Conservation (phyloP, 768 basidiomycete genomes). For the Lentinula detonsa region DNA sequence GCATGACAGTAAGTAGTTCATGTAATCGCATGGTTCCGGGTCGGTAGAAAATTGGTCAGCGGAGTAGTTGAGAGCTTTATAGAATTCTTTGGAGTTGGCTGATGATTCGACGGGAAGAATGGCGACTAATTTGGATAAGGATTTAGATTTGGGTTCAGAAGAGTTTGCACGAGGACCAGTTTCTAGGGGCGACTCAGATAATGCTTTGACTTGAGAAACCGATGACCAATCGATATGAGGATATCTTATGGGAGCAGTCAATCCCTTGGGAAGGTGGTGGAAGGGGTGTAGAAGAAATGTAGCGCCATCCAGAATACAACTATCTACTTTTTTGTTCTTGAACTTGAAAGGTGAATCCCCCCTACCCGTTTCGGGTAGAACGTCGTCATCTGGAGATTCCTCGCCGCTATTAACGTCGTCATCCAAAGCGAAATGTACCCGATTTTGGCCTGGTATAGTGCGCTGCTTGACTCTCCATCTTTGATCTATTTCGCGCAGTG, state of each 20-base stretch:
- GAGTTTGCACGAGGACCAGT: neutral
- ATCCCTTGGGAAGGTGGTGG: neutral
- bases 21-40: neutral
- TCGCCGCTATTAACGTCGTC: neutral
- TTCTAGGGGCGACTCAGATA: neutral
- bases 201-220: neutral
- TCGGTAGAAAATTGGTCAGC: neutral
- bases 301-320: neutral
- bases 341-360: neutral
- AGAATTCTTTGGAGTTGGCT: neutral
- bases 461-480: neutral
- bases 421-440: neutral
- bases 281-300: neutral
- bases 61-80: neutral
- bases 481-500: neutral
- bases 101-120: neutral
- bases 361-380: neutral
- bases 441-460: neutral
- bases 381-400: neutral
- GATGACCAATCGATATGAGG: neutral
- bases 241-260: neutral
- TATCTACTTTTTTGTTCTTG: neutral
- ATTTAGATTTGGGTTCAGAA: neutral
- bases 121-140: neutral
- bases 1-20: neutral